These are phyloP conservation scores for Leishmania braziliensis DNA, from an alignment of 208 protist species.

Conservation along the genomic window DNA sequence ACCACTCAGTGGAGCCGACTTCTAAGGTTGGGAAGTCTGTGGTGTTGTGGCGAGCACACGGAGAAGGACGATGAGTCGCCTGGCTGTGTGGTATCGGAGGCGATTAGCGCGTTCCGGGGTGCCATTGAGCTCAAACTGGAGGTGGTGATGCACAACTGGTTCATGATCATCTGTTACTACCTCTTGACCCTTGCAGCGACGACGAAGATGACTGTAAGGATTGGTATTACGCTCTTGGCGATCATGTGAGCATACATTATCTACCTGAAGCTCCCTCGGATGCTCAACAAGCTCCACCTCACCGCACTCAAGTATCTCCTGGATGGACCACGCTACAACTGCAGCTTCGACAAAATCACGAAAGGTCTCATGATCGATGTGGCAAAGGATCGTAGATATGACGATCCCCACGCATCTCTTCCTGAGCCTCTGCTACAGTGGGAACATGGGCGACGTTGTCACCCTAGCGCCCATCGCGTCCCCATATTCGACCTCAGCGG, in stretches of 20 bases:
- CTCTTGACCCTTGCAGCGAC: constrained; percentile 35
- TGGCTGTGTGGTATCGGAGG: too few relatives aligned
- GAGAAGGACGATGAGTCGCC: too few relatives aligned
- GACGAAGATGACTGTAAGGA: constrained; percentile 29
- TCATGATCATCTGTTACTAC: constrained; percentile 35
- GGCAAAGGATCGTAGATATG: constrained; percentile 44
- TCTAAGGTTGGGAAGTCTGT: too few relatives aligned
- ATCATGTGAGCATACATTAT: constrained; percentile 37
- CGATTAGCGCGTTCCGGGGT: too few relatives aligned
- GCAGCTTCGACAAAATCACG: constrained; percentile 65
- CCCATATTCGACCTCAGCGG: constrained; percentile 73
- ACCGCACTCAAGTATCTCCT: constrained; percentile 46
- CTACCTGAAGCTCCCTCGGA: constrained; percentile 58
- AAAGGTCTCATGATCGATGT: constrained; percentile 42
- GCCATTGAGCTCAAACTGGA: too few relatives aligned
- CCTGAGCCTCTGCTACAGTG: constrained; percentile 48
- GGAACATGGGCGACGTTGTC: constrained; percentile 52
- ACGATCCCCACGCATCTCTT: constrained; percentile 53
- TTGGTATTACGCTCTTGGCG: constrained; percentile 32
- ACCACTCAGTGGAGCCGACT: too few relatives aligned
- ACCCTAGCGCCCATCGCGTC: constrained; percentile 41
- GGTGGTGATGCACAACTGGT: too few relatives aligned
- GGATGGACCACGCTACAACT: constrained; percentile 58
- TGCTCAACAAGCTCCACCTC: constrained; percentile 62
- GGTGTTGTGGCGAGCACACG: too few relatives aligned